phyloP scores from a whole-genome alignment of 169 alveolate genomes.

The Plasmodium fragile region DNA sequence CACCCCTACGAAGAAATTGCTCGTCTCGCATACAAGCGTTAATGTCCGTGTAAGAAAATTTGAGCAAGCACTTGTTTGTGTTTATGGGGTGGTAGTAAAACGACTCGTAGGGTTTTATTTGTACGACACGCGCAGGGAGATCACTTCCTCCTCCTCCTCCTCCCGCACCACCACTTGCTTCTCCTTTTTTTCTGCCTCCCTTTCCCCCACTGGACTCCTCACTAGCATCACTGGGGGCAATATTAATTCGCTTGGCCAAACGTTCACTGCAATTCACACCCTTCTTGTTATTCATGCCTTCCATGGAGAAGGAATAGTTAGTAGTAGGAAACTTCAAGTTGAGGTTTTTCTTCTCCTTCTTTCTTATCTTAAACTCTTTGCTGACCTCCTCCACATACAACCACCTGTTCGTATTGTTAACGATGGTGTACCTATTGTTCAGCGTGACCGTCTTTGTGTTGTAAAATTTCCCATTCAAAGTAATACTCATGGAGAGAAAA shows the following conservation, averaged over 20 bases:
- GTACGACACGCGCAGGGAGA: background rate
- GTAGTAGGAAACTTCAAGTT: background rate
- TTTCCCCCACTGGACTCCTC: background rate
- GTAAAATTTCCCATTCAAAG: slow-evolving; percentile 34
- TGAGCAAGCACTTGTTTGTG: slow-evolving; percentile 34
- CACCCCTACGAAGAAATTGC: background rate
- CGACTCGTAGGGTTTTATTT: slow-evolving; percentile 51
- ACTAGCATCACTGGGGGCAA: background rate
- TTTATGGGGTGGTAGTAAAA: slow-evolving; percentile 56
- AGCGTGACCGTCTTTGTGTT: slow-evolving; percentile 39
- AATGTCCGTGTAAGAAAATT: slow-evolving; percentile 35
- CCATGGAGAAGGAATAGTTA: slow-evolving; percentile 26
- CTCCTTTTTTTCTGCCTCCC: background rate
- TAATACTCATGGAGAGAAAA: slow-evolving; percentile 46
- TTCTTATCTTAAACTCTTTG: slow-evolving; percentile 50
- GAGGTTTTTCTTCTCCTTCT: slow-evolving; percentile 40
- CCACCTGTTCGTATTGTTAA: slow-evolving; percentile 26
- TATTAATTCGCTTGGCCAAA: background rate
- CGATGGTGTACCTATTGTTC: slow-evolving; percentile 52
- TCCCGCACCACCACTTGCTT: background rate
- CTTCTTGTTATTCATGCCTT: background rate
- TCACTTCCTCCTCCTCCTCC: background rate
- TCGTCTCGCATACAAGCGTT: slow-evolving; percentile 8
- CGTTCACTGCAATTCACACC: background rate
- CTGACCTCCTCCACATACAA: slow-evolving; percentile 46